Evolutionary conservation across 345 rosid species (phyloP), one percentile per base, ranked within the genome.

Genomic region (Psidium friedrichsthalianum): DNA sequence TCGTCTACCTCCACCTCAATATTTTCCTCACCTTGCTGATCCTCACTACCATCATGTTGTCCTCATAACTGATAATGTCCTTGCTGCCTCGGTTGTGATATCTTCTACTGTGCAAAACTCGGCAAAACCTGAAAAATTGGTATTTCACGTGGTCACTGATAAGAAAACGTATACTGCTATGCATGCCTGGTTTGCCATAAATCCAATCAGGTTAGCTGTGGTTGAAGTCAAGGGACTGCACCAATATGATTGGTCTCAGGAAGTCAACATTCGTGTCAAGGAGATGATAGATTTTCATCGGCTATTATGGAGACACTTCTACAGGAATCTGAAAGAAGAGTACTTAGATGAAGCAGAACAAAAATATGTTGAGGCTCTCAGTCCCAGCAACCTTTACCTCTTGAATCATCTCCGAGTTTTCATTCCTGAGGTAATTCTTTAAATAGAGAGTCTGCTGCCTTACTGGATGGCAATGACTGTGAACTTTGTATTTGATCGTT

Each of bases 151-250:
- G n/a, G 93, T 96, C 87, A 95, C 99, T 18, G 98, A 96, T 90
- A 95, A 94, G 90, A 96, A 96, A 91, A 96, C 99, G 4, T 95
- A 95, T 87, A 91, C 95, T 42, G 92, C 98, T 4, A 95, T 96
- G 99, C 97, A 96, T 87, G 94, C 99, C 55, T 95, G 99, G 99
- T 96, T 96, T 91, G 98, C 98, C 82, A 90, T 91, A 16, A 93
- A 94, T 92, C 88, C 95, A 88, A 85, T 94, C 27, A 86, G 88
- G 56, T 90, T 97, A 20, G 95, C 91, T 0, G 95, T 91, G 55
- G 95, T 95, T 84, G 99, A 96, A 94, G 95, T 95, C 25, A 96
- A 95, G 90, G 99, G 99, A 47, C 92, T 96, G 87, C 98, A 96
- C 85, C 98, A 95, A 83, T 96, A 92, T 89, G 97, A 96, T 85